These are phyloP conservation scores for Zygosaccharomyces pseudobailii DNA, from an alignment of 1,139 yeast genomes.

Conservation along the genomic window DNA sequence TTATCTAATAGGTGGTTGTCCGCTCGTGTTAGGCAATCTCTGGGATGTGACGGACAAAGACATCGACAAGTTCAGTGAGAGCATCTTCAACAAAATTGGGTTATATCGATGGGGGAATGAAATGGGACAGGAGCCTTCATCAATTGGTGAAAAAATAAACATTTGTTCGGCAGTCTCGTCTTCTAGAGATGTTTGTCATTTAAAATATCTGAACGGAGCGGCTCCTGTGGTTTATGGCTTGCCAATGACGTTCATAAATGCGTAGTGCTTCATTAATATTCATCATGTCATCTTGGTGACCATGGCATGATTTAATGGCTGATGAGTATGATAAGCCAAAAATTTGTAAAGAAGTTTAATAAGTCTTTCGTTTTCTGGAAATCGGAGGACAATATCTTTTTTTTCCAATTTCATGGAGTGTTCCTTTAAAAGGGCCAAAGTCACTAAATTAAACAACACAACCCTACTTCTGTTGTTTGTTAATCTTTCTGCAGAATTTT, in stretches of 20 bases:
- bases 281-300: background rate
- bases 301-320: background rate
- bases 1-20: slow-evolving; percentile 75
- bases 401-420: background rate
- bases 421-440: too few relatives aligned
- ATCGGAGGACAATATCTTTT: slow-evolving; percentile 11
- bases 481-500: background rate
- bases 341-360: slow-evolving; percentile 13
- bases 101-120: slow-evolving; percentile 34
- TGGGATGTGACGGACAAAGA: slow-evolving; percentile 99
- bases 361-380: slow-evolving; percentile 10
- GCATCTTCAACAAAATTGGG: slow-evolving; percentile 61
- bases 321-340: slow-evolving; percentile 7
- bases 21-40: slow-evolving; percentile 75
- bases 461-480: background rate
- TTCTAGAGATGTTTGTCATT: slow-evolving; percentile 60
- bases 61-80: slow-evolving; percentile 69
- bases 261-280: slow-evolving; percentile 4
- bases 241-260: slow-evolving; percentile 37
- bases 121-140: background rate
- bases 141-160: slow-evolving; percentile 10
- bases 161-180: slow-evolving; percentile 43
- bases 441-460: slow-evolving; percentile 5
- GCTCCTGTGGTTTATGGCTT: slow-evolving; percentile 79
- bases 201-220: slow-evolving; percentile 69